phyloP scores from a whole-genome alignment of 1,284 basidiomycete genomes.

The Sanguinoderma infundibulare region DNA sequence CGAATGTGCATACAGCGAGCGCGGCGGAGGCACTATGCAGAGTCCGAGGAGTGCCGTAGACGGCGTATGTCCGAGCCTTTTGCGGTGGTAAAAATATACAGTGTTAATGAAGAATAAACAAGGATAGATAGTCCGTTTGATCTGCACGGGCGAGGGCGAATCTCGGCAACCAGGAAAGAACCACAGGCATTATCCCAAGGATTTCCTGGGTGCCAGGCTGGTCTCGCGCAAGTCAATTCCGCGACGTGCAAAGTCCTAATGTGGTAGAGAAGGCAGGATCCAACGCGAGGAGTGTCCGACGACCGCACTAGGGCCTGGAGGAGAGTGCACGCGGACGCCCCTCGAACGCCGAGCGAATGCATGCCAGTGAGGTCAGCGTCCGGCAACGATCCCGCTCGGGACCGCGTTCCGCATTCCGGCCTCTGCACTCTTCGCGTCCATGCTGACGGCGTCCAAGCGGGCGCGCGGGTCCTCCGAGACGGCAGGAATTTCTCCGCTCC shows the following conservation, averaged over 20 bases:
- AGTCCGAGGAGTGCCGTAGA: neutral
- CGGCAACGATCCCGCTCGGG: conserved; percentile 16
- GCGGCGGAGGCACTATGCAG: neutral
- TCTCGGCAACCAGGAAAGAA: neutral
- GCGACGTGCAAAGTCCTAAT: no score
- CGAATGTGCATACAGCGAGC: neutral
- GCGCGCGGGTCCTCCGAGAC: conserved; percentile 59
- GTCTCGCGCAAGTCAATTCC: no score
- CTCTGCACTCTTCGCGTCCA: neutral
- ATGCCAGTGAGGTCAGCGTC: conserved; percentile 3
- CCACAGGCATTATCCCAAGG: no score
- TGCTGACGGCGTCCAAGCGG: neutral
- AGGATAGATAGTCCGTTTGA: conserved; percentile 20
- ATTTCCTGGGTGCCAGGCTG: no score
- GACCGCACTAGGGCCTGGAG: neutral
- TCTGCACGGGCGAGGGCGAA: neutral
- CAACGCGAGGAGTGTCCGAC: neutral
- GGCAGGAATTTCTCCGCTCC: conserved; percentile 75
- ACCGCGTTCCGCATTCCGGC: conserved; percentile 1
- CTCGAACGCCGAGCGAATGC: neutral
- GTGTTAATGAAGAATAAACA: conserved; percentile 28
- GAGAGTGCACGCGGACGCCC: neutral
- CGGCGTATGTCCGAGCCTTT: neutral
- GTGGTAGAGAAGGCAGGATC: no score
- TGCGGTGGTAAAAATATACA: conserved; percentile 20